These are phyloP conservation scores for Phoma sp. DNA, from an alignment of 2,329 filamentous ascomycete genomes.

Conservation along the genomic window DNA sequence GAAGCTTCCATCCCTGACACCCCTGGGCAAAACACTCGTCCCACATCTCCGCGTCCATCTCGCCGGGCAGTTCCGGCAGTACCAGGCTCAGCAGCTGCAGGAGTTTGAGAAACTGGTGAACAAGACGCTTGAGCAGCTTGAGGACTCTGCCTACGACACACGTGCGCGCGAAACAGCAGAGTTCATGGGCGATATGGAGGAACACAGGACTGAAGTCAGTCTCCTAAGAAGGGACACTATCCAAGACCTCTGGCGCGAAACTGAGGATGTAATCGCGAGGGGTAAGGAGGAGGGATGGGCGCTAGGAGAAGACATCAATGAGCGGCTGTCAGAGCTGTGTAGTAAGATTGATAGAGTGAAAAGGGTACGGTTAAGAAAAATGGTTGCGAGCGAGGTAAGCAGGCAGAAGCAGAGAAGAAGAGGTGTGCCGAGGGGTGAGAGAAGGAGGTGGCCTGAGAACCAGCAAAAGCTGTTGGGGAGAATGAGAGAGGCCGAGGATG, in stretches of 20 bases:
- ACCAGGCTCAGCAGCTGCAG: slow-evolving; percentile 5
- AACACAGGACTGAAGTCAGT: slow-evolving; percentile 2
- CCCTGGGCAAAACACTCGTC: background rate
- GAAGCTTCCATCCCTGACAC: slow-evolving; percentile 8
- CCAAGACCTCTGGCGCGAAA: background rate
- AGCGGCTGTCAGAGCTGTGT: background rate
- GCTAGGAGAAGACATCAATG: background rate
- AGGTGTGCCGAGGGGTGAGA: background rate
- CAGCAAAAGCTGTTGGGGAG: slow-evolving; percentile 1
- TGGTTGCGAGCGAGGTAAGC: slow-evolving; percentile 8
- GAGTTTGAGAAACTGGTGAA: slow-evolving; percentile 5
- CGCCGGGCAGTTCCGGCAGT: slow-evolving; percentile 7
- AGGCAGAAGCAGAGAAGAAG: slow-evolving; percentile 4
- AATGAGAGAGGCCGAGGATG: background rate
- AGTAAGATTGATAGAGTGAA: slow-evolving; percentile 5
- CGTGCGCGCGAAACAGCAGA: slow-evolving; percentile 6
- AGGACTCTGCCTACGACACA: background rate
- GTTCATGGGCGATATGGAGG: slow-evolving; percentile 4
- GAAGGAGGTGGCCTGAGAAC: background rate
- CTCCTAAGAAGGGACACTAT: slow-evolving; percentile 3
- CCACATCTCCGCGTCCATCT: slow-evolving; percentile 11
- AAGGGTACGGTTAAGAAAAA: background rate
- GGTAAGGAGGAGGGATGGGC: background rate
- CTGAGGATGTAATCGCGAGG: background rate
- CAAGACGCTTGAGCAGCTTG: background rate